A percentile compares a stretch with the other conserved stretches of the same genome.
phyloP scores from a whole-genome alignment of 2,329 filamentous ascomycete species.

The Pseudopithomyces maydicus region DNA sequence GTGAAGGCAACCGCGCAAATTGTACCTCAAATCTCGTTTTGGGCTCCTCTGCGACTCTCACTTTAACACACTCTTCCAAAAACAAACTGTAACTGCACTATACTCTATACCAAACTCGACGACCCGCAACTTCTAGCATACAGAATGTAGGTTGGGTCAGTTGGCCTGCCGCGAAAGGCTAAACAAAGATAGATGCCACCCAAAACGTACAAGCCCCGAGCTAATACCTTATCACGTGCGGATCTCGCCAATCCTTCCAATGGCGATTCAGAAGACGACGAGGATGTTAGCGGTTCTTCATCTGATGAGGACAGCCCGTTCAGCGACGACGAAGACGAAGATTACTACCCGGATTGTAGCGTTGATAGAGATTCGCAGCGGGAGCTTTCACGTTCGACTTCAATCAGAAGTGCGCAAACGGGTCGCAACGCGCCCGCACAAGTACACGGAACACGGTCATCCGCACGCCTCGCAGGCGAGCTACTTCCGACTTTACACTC shows the following conservation, averaged over 20 bases:
- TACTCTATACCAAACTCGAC: not conserved
- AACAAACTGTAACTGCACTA: not conserved
- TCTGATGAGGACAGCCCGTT: conserved; percentile 9
- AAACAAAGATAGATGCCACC: conserved; percentile 21
- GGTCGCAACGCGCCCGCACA: not conserved
- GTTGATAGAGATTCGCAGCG: not conserved
- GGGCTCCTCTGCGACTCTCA: not conserved
- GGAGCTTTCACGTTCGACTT: not conserved
- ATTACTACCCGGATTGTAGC: conserved; percentile 7
- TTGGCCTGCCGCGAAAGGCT: conserved; percentile 5
- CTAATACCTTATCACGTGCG: conserved; percentile 29
- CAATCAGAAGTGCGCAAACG: too few species aligned
- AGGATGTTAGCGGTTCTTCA: conserved; percentile 13
- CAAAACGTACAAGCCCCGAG: conserved; percentile 5
- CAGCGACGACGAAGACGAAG: conserved; percentile 9
- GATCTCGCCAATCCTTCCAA: conserved; percentile 26
- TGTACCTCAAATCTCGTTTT: not conserved
- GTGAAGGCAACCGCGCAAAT: conserved; percentile 12
- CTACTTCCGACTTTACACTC: not conserved
- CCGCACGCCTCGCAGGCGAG: not conserved
- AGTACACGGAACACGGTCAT: not conserved
- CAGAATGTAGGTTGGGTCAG: conserved; percentile 5
- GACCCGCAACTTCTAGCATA: not conserved
- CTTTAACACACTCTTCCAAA: not conserved
- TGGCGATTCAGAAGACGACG: conserved; percentile 15